A percentile compares a stretch with the other conserved stretches of the same genome.
Evolutionary conservation across 768 basidiomycete genomes (phyloP).

Genomic region (Lactarius psammicola): DNA sequence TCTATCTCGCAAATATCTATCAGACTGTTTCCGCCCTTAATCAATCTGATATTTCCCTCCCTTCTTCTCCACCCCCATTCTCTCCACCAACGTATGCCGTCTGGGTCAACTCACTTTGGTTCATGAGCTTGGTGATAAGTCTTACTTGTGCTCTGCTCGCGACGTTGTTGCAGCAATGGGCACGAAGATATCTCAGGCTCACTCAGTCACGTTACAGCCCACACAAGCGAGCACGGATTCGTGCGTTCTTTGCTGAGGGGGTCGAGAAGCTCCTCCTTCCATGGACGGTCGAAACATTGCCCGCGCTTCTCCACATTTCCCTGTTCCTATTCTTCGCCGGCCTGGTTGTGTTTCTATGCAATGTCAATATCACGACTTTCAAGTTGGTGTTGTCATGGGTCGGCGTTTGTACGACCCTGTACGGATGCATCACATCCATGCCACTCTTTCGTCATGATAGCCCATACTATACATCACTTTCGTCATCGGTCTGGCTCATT

Average conservation of each 20-base stretch:
- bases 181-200: too few relatives aligned
- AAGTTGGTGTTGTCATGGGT: not conserved
- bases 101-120: not conserved
- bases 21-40: not conserved
- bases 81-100: not conserved
- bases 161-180: too few relatives aligned
- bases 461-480: not conserved
- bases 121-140: too few relatives aligned
- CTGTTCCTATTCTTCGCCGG: not conserved
- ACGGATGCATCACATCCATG: not conserved
- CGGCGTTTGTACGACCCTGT: not conserved
- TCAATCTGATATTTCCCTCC: not conserved
- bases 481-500: not conserved
- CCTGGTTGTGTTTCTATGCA: not conserved
- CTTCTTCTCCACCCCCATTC: not conserved
- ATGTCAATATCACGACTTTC: not conserved
- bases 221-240: too few relatives aligned
- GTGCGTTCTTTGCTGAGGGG: not conserved
- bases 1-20: too few relatives aligned
- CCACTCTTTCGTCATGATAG: not conserved
- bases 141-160: too few relatives aligned
- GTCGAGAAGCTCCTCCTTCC: not conserved
- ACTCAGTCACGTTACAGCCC: too few relatives aligned
- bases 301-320: not conserved
- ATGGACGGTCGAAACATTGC: not conserved